Evolutionary conservation across 305 asterid species (phyloP).

Genomic region (Fraxinus greggii): DNA sequence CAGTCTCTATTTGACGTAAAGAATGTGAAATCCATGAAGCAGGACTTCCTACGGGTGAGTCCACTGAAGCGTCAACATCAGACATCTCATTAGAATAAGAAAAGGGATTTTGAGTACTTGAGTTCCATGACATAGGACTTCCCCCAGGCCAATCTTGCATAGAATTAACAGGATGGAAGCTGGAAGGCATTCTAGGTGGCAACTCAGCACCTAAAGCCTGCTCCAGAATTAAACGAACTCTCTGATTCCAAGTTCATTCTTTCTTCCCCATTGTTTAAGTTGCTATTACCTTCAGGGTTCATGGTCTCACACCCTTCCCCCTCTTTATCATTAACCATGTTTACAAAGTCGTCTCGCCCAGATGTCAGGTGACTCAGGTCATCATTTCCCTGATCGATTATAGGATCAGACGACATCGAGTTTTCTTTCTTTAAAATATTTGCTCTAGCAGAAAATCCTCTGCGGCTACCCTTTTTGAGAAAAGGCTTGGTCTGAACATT

Average conservation of each 20-base stretch:
- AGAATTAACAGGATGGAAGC: conserved; percentile 46
- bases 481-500: conserved; percentile 51
- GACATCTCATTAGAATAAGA: conserved; percentile 69
- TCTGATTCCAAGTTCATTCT: conserved; percentile 40
- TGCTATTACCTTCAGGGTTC: conserved; percentile 34
- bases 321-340: conserved; percentile 39
- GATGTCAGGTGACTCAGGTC: conserved; percentile 32
- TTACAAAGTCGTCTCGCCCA: conserved; percentile 42
- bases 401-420: conserved; percentile 34
- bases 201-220: conserved; percentile 59
- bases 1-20: conserved; percentile 58
- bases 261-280: conserved; percentile 42
- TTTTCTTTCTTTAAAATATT: conserved; percentile 45
- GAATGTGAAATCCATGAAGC: conserved; percentile 79
- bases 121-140: conserved; percentile 70
- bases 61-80: conserved; percentile 68
- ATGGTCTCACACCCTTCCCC: conserved; percentile 48
- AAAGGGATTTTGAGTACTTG: conserved; percentile 54
- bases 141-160: conserved; percentile 67
- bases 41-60: conserved; percentile 76
- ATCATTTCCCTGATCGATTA: conserved; percentile 42
- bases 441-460: conserved; percentile 47
- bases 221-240: conserved; percentile 47
- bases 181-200: conserved; percentile 46
- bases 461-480: conserved; percentile 62